These are phyloP conservation scores for Pseudisothecium myosuroides DNA, from an alignment of 225 moss, liverwort and hornwort genomes.

Conservation along the genomic window DNA sequence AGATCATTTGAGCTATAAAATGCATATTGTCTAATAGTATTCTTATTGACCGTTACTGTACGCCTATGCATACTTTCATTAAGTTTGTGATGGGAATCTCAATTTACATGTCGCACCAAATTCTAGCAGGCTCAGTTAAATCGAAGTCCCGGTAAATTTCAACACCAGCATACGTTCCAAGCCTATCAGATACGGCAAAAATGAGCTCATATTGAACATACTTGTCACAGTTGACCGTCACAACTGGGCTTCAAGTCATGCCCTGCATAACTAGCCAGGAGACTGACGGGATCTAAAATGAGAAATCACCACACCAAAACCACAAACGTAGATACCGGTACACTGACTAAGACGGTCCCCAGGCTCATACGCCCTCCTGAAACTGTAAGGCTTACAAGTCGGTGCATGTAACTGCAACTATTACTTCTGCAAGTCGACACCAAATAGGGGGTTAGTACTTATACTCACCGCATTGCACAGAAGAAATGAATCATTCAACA, in stretches of 20 bases:
- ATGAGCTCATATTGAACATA: conserved; percentile 5
- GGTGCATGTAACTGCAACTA: background rate
- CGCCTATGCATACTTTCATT: background rate
- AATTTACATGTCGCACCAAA: background rate
- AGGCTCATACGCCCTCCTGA: background rate
- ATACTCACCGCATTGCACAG: background rate
- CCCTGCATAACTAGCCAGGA: background rate
- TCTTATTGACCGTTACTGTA: background rate
- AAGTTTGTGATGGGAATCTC: background rate
- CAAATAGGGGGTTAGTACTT: background rate
- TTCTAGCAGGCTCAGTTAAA: background rate
- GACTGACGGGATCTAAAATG: background rate
- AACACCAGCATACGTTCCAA: background rate
- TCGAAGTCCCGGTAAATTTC: background rate
- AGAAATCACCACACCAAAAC: background rate
- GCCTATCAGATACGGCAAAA: background rate
- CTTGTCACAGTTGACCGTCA: background rate
- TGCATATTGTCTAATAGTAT: background rate
- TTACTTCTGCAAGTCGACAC: background rate
- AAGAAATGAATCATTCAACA: background rate
- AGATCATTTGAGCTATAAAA: background rate
- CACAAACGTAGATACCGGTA: background rate
- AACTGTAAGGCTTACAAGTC: background rate
- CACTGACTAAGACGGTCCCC: background rate
- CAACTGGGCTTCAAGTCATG: background rate